These are phyloP conservation scores for Pseudonitzschia pungens DNA, from an alignment of 108 stramenopile genomes.

Conservation along the genomic window DNA sequence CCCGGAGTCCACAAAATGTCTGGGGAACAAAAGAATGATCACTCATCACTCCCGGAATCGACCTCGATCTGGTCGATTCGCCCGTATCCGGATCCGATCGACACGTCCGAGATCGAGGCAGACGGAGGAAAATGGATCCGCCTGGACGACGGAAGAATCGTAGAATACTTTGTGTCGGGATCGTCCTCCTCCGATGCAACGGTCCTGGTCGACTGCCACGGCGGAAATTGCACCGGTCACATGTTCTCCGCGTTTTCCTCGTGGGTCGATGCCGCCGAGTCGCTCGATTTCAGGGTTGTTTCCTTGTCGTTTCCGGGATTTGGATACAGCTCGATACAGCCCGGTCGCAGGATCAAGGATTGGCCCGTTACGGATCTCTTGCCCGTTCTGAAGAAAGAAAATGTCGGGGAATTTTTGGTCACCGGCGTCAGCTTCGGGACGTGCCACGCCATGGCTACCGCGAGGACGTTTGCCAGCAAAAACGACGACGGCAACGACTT, in stretches of 20 bases:
- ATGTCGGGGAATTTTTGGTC: neutral
- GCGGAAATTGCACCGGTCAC: neutral
- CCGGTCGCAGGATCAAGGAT: neutral
- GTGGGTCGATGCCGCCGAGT: neutral
- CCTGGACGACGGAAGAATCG: neutral
- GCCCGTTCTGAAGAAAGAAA: neutral
- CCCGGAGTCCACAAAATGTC: too few relatives aligned
- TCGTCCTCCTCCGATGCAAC: slow-evolving; percentile 3
- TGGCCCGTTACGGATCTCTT: neutral
- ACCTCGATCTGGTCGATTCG: neutral
- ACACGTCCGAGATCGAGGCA: neutral
- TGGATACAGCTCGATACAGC: slow-evolving; percentile 11
- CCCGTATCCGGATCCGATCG: slow-evolving; percentile 3
- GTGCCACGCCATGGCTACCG: neutral
- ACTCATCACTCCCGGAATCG: neutral
- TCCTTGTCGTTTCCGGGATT: neutral
- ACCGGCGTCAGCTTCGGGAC: slow-evolving; percentile 1
- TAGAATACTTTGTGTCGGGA: slow-evolving; percentile 8
- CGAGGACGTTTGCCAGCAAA: neutral
- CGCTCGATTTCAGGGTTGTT: neutral
- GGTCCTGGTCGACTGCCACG: neutral
- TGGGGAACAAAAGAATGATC: neutral
- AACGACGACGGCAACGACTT: neutral
- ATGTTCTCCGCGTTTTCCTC: neutral
- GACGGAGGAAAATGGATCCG: slow-evolving; percentile 9